Base-by-base conservation (phyloP, 164 flowering plant genomes). In the Umbellularia californica region DNA sequence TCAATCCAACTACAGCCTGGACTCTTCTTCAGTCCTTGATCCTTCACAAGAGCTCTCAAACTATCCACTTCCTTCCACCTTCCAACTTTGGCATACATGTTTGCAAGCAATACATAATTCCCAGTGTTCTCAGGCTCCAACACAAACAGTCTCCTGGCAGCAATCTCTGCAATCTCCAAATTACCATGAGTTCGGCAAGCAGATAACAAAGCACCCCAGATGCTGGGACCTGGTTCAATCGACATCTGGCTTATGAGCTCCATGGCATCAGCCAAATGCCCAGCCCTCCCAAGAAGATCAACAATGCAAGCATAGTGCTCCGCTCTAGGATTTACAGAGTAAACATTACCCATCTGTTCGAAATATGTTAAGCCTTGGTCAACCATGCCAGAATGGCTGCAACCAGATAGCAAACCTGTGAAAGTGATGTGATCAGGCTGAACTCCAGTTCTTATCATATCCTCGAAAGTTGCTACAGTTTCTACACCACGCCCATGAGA, bases 121-220 rank as follows among this genome's bases (percentile, higher is more conserved):
- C 83, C 90, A 24, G 83, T 76, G 78, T 86, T 88, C 23, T 86
- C 83, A 20, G 93, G 93, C 62, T 89, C 93, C 69, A 86, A 71
- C 4, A 76, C 77, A 74, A 87, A 84, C 68, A 91, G 77, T 67
- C 79, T 78, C 71, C 12, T 81, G 9, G 91, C 92, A 22, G 92
- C 90, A 23, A 75, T 63, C 76, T 88, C 87, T n/a, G 88, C 88
- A 60, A 90, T 78, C 30, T 83, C 78, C 63, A 78, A 55, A 79
- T 87, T 83, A 2, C 87, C 79, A 75, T 87, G 80, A 17, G 72
- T 79, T 50, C 87, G 77, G 62, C 87, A 79, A 19, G 93, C 88
- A 52, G 90, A 85, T 66, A 91, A 79, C 50, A 91, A 75, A 23
- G 93, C 81, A 75, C 90, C 87, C 93, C 90, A 91, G 27, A 88